Evolutionary conservation across 1,284 basidiomycete species (phyloP), one percentile per base, ranked within the genome.

Genomic region (Heterobasidion irregulare): DNA sequence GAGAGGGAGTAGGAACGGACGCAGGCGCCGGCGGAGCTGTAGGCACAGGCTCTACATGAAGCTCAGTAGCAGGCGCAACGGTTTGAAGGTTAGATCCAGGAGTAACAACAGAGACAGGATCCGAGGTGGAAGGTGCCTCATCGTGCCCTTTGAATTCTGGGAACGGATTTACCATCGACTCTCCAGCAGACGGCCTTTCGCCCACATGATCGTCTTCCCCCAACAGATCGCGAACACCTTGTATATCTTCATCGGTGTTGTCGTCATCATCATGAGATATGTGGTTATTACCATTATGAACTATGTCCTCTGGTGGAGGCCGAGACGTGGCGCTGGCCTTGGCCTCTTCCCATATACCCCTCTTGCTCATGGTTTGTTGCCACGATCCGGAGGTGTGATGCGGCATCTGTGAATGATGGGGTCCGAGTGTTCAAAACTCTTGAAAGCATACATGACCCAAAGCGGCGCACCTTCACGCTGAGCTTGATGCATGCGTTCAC

Each of bases 391-490:
- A n/a, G 2, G 59, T 16, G 45, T 60, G 59, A 46, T 61, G 59
- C 18, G 46, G 58, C 50, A 59, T 57, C 54, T 56, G 49, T 32
- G 10, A 47, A 50, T 13, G n/a, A 34, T 43, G 45, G 35, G 41
- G 50, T 26, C 44, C 13, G 8, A 36, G n/a, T 53, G 49, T 26
- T 53, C 49, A n/a, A 57, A 44, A 16, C 51, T 34, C 32, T 45
- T 2, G 47, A 8, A 51, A 51, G 38, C 38, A 55, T 16, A n/a
- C 32, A 35, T 49, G 16, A 3, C n/a, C 41, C 48, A 19, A 50
- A 62, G 26, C 15, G n/a, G 44, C 26, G n/a, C 57, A 79, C 79
- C 66, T 78, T 78, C 48, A 65, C 56, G 50, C 71, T 58, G 19
- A 77, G 58, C 47, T 65, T 71, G 43, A 61, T 53, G 10, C 66